A percentile compares a stretch with the other conserved stretches of the same genome.
phyloP scores from a whole-genome alignment of 257 asterid genomes.

The Nicotiana obtusifolia region DNA sequence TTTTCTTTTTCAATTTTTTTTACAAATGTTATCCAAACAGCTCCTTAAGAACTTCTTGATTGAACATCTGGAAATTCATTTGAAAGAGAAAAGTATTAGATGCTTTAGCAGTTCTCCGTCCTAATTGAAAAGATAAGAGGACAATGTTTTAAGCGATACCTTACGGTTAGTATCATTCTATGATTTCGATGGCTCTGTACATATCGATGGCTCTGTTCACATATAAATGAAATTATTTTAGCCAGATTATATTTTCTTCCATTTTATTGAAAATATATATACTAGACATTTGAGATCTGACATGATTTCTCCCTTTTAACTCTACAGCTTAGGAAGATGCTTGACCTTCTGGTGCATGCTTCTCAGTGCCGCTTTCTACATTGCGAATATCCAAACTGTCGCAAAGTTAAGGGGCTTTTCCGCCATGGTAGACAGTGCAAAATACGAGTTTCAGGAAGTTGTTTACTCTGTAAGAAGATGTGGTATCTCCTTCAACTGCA shows the following conservation, averaged over 20 bases:
- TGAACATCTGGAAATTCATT: background rate
- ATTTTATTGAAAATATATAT: background rate
- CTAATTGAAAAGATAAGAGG: background rate
- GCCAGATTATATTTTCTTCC: background rate
- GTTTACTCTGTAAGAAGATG: conserved; percentile 90
- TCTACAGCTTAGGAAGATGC: conserved; percentile 94
- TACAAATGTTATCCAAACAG: background rate
- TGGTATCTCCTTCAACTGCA: conserved; percentile 99
- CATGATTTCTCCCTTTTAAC: conserved; percentile 15
- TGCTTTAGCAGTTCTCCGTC: background rate
- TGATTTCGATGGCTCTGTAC: background rate
- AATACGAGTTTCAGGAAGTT: conserved; percentile 87
- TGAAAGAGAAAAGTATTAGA: background rate
- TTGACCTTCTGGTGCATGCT: conserved; percentile 94
- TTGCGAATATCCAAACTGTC: conserved; percentile 85
- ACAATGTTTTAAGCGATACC: background rate
- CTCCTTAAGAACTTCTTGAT: background rate
- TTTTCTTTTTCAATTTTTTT: background rate
- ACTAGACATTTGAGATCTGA: conserved; percentile 7
- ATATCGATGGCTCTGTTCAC: background rate
- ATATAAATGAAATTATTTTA: background rate
- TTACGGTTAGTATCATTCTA: background rate
- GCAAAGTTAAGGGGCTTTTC: conserved; percentile 97
- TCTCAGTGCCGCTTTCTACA: conserved; percentile 75
- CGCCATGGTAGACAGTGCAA: conserved; percentile 89